Percentiles rank a stretch among this genome's conserved stretches.
phyloP scores from a whole-genome alignment of 2,329 filamentous ascomycete species.

The Aspergillus brunneoviolaceus region DNA sequence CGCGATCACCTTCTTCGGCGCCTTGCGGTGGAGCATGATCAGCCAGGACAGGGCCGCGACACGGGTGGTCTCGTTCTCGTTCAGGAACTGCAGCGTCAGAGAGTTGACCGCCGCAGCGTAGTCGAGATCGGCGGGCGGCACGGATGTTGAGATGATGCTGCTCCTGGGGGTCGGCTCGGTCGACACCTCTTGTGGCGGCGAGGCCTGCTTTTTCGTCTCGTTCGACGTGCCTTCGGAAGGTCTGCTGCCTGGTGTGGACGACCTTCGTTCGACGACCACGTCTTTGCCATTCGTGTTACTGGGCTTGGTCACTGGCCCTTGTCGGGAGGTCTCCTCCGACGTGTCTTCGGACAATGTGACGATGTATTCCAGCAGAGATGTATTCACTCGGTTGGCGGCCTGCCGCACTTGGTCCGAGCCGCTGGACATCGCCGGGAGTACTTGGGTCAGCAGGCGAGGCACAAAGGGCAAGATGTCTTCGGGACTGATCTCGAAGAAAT shows the following conservation, averaged over 20 bases:
- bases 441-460: slow-evolving; percentile 84
- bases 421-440: slow-evolving; percentile 91
- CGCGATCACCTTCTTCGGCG: slow-evolving; percentile 85
- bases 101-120: slow-evolving; percentile 94
- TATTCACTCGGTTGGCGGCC: slow-evolving; percentile 86
- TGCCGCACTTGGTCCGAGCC: slow-evolving; percentile 85
- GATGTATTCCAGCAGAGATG: slow-evolving; percentile 88
- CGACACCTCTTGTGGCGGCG: slow-evolving; percentile 26
- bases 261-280: slow-evolving; percentile 40
- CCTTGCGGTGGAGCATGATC: slow-evolving; percentile 96
- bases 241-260: slow-evolving; percentile 40
- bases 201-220: slow-evolving; percentile 33
- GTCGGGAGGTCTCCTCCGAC: slow-evolving; percentile 40
- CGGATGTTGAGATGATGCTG: slow-evolving; percentile 48
- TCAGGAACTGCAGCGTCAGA: slow-evolving; percentile 87
- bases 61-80: slow-evolving; percentile 93
- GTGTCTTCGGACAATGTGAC: slow-evolving; percentile 79
- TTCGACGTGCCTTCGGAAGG: slow-evolving; percentile 28
- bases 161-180: slow-evolving; percentile 47
- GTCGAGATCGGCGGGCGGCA: slow-evolving; percentile 69
- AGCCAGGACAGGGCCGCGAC: slow-evolving; percentile 94
- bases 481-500: slow-evolving; percentile 94
- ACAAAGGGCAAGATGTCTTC: slow-evolving; percentile 96
- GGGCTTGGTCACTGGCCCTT: slow-evolving; percentile 39
- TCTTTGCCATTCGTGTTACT: slow-evolving; percentile 43